Evolutionary conservation across 805 yeast species (phyloP), one percentile per base, ranked within the genome.

Genomic region (Wickerhamomyces tratensis): DNA sequence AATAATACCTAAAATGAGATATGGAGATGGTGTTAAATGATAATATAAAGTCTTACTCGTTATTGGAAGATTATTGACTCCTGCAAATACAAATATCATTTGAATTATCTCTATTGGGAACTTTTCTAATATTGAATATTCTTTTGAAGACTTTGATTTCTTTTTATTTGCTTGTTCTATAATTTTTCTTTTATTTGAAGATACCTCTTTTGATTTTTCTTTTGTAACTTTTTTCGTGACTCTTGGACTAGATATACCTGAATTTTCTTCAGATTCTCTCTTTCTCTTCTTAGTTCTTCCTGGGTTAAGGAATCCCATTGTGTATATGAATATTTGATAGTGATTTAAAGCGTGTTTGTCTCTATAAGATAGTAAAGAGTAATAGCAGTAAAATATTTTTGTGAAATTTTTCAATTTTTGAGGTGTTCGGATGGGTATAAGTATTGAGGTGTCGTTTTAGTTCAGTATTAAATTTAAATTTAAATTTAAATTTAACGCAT

Each of bases 81-180:
- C 68, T 4, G 71, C 54, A n/a, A 48, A 46, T 3, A 64, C 50
- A 49, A 71, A 68, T 9, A 76, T 63, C 36, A 51, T 52, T 26
- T 57, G 62, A 2, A 73, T 45, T 2, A 76, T 42, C 43, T 74
- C 78, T 4, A 53, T 41, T 2, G 80, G 79, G 11, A 75, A 53
- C 12, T 54, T 50, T 35, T 61, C 62, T 10, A 71, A 25, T 6
- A 48, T 44, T 9, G 56, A 51, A 9, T 10, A 29, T n/a, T 36
- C 31, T 13, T 25, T 36, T 26, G 30, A 27, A 10, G 30, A 3
- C 5, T 27, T 20, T 20, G 20, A 20, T 20, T 20, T 20, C 20
- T 20, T 20, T 20, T 20, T 20, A 20, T 20, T 20, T 20, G 20
- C 20, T 20, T 20, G 20, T 20, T 20, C 20, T 20, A 20, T 20